Evolutionary conservation across 2,329 filamentous ascomycete genomes (phyloP), one percentile per base, ranked within the genome.

Genomic region (Fusarium burgessii): DNA sequence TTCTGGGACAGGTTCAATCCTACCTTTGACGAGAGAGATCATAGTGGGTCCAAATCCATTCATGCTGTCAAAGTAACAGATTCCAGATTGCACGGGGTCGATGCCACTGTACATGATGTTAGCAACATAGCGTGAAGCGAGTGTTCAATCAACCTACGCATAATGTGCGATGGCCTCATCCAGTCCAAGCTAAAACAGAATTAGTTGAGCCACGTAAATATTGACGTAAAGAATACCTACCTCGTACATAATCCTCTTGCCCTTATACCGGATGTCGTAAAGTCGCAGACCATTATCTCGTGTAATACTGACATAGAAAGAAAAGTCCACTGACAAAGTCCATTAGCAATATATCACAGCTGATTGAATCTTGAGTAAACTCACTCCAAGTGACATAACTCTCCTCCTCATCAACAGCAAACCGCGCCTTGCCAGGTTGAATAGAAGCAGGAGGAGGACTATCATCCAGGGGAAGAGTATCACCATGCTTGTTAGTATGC

Each of bases 1-100:
- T 11, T 5, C 9, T 15, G 3, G 12, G 32, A 5, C 5, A 5
- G 1, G 11, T 4, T 36, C 0, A 2, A 15, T 15, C 52, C 23
- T 58, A 60, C 58, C 58, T 5, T 58, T 60, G 1, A 60, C 58
- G 6, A 60, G 58, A 10, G 58, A 60, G 3, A 60, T 60, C 58
- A 60, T 58, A 0, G 58, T 14, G 5, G 58, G 58, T 0, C 32
- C 58, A 1, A 60, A 60, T 17, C 58, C 52, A 25, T 13, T 14
- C 58, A 60, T 7, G n/a, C 58, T 60, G 52, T 60, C 58, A 5
- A 60, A 60, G 33, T 58, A 60, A 14, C 58, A 60, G 7, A 35
- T 60, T 20, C 58, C 58, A 1, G 58, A 60, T 6, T 60, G 58
- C 1, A 60, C 52, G 0, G 58, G 58, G 23, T 60, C 58, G 2